Conservation (phyloP, 2,329 filamentous ascomycete genomes). For the Sclerotinia subarctica region DNA sequence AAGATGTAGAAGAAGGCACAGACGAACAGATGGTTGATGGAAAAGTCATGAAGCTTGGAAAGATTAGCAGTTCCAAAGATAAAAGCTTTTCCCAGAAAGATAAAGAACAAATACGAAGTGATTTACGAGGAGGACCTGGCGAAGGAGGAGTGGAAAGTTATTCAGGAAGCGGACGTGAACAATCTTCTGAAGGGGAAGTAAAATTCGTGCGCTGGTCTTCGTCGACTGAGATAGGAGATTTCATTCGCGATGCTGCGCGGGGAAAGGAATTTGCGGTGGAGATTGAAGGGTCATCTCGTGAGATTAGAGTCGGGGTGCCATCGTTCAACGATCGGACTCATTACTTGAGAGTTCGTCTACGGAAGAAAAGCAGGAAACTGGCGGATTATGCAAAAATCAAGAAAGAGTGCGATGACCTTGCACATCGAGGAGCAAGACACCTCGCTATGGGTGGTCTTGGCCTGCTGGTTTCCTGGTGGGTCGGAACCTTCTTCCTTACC, state of each 20-base stretch:
- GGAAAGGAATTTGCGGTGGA: slow-evolving; percentile 81
- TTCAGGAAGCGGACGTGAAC: slow-evolving; percentile 60
- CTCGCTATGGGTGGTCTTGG: slow-evolving; percentile 78
- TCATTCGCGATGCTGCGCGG: slow-evolving; percentile 83
- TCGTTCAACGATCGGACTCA: slow-evolving; percentile 89
- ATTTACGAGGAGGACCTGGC: slow-evolving; percentile 47
- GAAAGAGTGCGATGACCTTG: slow-evolving; percentile 73
- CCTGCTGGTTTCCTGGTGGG: slow-evolving; percentile 66
- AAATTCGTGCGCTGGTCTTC: slow-evolving; percentile 85
- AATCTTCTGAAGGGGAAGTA: slow-evolving; percentile 30
- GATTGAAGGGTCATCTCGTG: slow-evolving; percentile 66
- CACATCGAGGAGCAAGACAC: slow-evolving; percentile 72
- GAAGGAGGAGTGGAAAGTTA: slow-evolving; percentile 66
- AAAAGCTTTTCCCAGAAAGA: slow-evolving; percentile 24
- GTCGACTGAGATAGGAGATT: slow-evolving; percentile 88
- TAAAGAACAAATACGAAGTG: slow-evolving; percentile 43
- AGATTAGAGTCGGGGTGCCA: slow-evolving; percentile 77
- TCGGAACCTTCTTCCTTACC: slow-evolving; percentile 67
- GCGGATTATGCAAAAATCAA: slow-evolving; percentile 70
- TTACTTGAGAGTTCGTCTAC: slow-evolving; percentile 74
- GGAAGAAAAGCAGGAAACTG: slow-evolving; percentile 68
- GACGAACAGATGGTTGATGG: slow-evolving; percentile 52
- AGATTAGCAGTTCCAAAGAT: slow-evolving; percentile 33
- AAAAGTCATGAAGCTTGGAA: slow-evolving; percentile 40
- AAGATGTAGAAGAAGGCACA: slow-evolving; percentile 39